Conservation (phyloP, 495 filamentous ascomycete genomes). For the Tuber brumale region DNA sequence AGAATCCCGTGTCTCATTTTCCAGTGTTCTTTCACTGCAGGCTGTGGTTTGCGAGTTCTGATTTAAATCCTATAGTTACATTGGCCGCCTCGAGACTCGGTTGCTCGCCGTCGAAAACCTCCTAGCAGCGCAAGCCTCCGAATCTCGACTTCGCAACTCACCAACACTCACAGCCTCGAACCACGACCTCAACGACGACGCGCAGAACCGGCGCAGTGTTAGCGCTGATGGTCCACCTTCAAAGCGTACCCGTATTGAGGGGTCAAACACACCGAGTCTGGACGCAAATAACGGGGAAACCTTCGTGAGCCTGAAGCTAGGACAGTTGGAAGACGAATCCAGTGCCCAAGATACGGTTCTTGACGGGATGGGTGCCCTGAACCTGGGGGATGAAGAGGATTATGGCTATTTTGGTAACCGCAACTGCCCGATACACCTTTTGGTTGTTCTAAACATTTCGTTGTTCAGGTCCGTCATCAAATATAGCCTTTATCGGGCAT, state of each 20-base stretch:
- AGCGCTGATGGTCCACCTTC: background rate
- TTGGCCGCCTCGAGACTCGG: slow-evolving; percentile 38
- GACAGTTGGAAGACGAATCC: slow-evolving; percentile 40
- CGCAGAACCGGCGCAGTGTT: background rate
- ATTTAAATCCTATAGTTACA: slow-evolving; percentile 25
- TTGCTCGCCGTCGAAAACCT: slow-evolving; percentile 40
- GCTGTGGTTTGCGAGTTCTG: background rate
- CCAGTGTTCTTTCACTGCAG: too few relatives aligned
- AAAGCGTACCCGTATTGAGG: slow-evolving; percentile 6
- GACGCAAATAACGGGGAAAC: slow-evolving; percentile 36
- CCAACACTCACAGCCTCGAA: slow-evolving; percentile 24
- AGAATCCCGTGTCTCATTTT: too few relatives aligned
- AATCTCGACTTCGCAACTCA: slow-evolving; percentile 5
- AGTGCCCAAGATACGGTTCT: slow-evolving; percentile 42
- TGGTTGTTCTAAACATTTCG: background rate
- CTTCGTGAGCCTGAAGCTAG: slow-evolving; percentile 31
- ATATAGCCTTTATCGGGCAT: slow-evolving; percentile 48
- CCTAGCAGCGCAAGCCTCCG: slow-evolving; percentile 35
- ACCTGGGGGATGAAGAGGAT: slow-evolving; percentile 47
- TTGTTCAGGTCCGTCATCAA: slow-evolving; percentile 48
- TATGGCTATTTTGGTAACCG: slow-evolving; percentile 48
- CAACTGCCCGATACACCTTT: background rate
- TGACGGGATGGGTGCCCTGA: slow-evolving; percentile 47
- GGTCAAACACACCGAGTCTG: slow-evolving; percentile 6
- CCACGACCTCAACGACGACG: slow-evolving; percentile 21